Base-by-base conservation (phyloP, 495 filamentous ascomycete genomes). In the Sporormia fimetaria region DNA sequence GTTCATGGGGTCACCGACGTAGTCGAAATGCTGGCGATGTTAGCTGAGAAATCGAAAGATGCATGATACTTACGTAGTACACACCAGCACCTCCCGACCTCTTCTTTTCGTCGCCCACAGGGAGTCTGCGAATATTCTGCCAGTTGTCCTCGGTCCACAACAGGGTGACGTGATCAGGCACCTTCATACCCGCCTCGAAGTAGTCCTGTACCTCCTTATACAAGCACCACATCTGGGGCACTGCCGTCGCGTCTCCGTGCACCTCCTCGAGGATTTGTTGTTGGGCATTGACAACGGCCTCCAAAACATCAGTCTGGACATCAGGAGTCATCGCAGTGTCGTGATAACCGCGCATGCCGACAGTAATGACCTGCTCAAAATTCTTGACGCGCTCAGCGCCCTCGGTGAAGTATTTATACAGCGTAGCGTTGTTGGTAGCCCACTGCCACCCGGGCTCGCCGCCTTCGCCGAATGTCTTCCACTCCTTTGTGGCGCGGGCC, bases 141-240 rank as follows among this genome's bases (percentile, higher is more conserved):
- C 69, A 82, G 58, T 84, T 86, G 54, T 87, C 81, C 56, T 87
- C 81, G 0, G 80, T 68, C 70, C 77, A 85, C 7, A 85, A 59
- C 20, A 87, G 62, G 1, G 79, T 85, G 32, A 87, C 68, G 47
- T 83, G 71, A 26, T 87, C 81, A 1, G 78, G 78, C 3, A 83
- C 76, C 4, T 62, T 59, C 35, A 85, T 65, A 2, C 80, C 80
- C 9, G 68, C 60, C 31, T 76, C 70, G 40, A 75, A 75, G 44
- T 85, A 81, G 16, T 70, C 69, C 60, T 78, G 76, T 0, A 62
- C 58, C 42, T 61, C 58, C 33, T 59, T 47, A 36, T 56, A 50
- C 30, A 58, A 29, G 28, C 78, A 81, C 75, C 79, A 83, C 54
- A 75, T 69, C 56, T 84, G 80, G 6, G 79, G 78, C 2, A 79